These are phyloP conservation scores for Vigna trinervia DNA, from an alignment of 306 rosid species.

Conservation along the genomic window DNA sequence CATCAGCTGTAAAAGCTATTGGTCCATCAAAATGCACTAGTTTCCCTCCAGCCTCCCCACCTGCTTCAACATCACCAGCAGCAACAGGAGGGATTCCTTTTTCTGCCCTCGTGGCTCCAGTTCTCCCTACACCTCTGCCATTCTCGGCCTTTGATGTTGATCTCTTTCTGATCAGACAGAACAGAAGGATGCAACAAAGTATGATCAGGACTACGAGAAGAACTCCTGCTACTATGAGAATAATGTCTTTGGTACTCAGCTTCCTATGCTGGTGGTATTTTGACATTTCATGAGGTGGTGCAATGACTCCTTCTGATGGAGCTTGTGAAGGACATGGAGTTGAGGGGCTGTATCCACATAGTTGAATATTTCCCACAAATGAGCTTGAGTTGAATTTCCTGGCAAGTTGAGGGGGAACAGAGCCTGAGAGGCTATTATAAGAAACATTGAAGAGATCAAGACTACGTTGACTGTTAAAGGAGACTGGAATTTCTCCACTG, in stretches of 20 bases:
- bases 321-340: slow-evolving; percentile 58
- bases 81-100: slow-evolving; percentile 61
- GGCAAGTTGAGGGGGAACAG: slow-evolving; percentile 62
- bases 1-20: slow-evolving; percentile 73
- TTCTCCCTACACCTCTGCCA: slow-evolving; percentile 29
- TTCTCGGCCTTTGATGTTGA: slow-evolving; percentile 50
- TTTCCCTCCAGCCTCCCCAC: slow-evolving; percentile 76
- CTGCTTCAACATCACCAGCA: slow-evolving; percentile 58
- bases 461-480: slow-evolving; percentile 49
- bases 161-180: slow-evolving; percentile 62
- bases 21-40: slow-evolving; percentile 80
- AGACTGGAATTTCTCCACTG: slow-evolving; percentile 65
- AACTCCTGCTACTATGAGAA: slow-evolving; percentile 73
- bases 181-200: slow-evolving; percentile 61
- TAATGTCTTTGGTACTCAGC: slow-evolving; percentile 68
- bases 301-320: slow-evolving; percentile 53
- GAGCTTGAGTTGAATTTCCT: slow-evolving; percentile 71
- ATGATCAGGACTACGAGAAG: slow-evolving; percentile 57
- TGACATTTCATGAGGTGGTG: slow-evolving; percentile 47
- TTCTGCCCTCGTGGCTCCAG: slow-evolving; percentile 45
- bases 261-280: slow-evolving; percentile 49
- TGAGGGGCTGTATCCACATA: slow-evolving; percentile 72
- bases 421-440: slow-evolving; percentile 73
- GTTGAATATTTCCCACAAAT: slow-evolving; percentile 67
- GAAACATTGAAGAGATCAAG: slow-evolving; percentile 70